Conservation (phyloP, 2,329 filamentous ascomycete genomes). For the Scedosporium boydii region DNA sequence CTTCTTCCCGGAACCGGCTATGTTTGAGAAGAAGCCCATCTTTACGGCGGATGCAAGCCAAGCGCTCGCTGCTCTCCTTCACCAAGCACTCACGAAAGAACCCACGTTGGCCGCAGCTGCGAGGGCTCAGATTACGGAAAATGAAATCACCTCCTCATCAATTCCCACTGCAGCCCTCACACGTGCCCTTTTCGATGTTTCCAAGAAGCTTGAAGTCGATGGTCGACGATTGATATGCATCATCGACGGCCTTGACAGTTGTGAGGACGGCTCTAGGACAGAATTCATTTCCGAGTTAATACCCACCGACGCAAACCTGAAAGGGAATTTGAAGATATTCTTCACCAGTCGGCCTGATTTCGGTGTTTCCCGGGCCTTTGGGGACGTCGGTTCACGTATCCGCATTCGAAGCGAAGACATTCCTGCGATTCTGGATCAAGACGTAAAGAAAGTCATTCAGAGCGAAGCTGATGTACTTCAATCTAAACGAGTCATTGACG, state of each 20-base stretch:
- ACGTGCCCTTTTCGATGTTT: not conserved
- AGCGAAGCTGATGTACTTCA: not conserved
- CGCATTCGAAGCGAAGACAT: not conserved
- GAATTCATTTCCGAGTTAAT: not conserved
- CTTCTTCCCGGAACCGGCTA: not conserved
- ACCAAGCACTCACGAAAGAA: not conserved
- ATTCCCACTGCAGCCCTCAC: not conserved
- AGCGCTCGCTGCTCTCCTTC: not conserved
- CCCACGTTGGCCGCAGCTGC: not conserved
- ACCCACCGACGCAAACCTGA: not conserved
- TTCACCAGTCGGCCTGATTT: not conserved
- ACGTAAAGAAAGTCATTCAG: not conserved
- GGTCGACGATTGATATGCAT: not conserved
- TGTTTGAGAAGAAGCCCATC: not conserved
- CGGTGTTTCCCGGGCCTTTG: not conserved
- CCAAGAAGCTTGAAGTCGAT: not conserved
- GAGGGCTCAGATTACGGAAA: not conserved
- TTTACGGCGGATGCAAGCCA: not conserved
- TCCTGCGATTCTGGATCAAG: not conserved
- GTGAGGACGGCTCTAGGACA: not conserved
- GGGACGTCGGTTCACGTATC: not conserved
- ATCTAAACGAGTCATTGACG: not conserved
- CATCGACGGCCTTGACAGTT: not conserved
- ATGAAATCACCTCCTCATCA: not conserved
- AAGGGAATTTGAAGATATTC: not conserved